Evolutionary conservation across 2,329 filamentous ascomycete species (phyloP).

Genomic region (Claviceps capensis): DNA sequence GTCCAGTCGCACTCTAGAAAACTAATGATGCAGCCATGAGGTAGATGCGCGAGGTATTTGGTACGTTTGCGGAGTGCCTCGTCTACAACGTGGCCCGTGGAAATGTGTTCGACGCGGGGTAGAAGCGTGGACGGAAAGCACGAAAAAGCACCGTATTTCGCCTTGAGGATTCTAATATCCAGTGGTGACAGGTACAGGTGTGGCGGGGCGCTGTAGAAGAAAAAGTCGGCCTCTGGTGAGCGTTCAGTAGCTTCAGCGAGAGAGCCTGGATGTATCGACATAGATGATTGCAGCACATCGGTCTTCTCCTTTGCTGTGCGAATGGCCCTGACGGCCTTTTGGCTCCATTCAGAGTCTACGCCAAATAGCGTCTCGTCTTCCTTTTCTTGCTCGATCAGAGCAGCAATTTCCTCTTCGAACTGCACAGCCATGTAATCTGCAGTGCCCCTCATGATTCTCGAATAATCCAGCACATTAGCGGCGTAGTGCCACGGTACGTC

Average conservation of each 20-base stretch:
- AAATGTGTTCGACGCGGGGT: conserved; percentile 78
- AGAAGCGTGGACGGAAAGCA: conserved; percentile 75
- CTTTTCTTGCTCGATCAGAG: conserved; percentile 61
- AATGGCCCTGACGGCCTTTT: conserved; percentile 66
- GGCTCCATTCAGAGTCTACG: conserved; percentile 86
- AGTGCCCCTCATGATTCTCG: conserved; percentile 87
- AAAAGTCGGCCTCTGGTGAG: conserved; percentile 43
- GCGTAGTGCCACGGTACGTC: conserved; percentile 92
- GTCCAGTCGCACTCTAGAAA: conserved; percentile 95
- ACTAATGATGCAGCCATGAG: conserved; percentile 78
- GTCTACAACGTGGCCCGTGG: conserved; percentile 75
- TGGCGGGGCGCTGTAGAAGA: conserved; percentile 76
- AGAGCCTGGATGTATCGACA: conserved; percentile 9
- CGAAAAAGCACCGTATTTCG: conserved; percentile 72
- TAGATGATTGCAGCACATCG: conserved; percentile 25
- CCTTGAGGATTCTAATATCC: conserved; percentile 84
- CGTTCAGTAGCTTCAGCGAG: conserved; percentile 8
- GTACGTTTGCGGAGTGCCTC: conserved; percentile 70
- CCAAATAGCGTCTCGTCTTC: conserved; percentile 87
- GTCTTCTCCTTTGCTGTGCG: conserved; percentile 63
- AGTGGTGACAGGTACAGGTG: conserved; percentile 84
- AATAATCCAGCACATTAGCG: conserved; percentile 88
- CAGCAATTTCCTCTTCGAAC: conserved; percentile 64
- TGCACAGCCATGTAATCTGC: conserved; percentile 75
- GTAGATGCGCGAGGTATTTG: conserved; percentile 78